Base-by-base conservation (phyloP, 306 rosid genomes). In the Inga laurina region DNA sequence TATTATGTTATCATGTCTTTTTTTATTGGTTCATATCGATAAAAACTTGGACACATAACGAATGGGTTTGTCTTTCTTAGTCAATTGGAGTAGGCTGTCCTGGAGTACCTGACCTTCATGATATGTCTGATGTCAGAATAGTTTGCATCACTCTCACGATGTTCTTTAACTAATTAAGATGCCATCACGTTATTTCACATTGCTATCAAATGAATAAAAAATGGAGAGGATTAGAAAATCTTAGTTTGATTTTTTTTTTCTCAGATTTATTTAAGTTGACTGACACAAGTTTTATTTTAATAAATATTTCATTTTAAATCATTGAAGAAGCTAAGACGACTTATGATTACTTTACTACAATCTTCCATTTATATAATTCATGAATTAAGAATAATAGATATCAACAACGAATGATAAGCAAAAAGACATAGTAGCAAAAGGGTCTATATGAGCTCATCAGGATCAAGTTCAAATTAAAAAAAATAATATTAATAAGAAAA, bases 381-480 rank as follows among this genome's bases (percentile, higher is more conserved):
- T 16, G 57, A 51, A 51, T 51, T 51, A 16, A 51, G 21, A 51
- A 51, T 51, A 51, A 51, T 51, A 51, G 3, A 51, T 15, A 7
- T 16, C 57, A 51, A 32, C 34, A 27, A 27, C 30, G 30, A 27
- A 27, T 27, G 30, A 27, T 27, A 27, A 27, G 34, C 3, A 32
- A 32, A 32, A 27, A 27, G 3, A 32, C 3, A 32, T 32, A 3
- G 34, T 32, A 32, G 2, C 34, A 32, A 3, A 32, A 32, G 34
- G 34, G 34, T 32, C 34, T 32, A 32, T 32, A 9, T 44, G 11
- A 9, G 48, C 48, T 44, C 57, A 74, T n/a, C 41, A 51, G 21
- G 16, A 48, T 83, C 78, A 76, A 75, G 46, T 65, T 76, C 56
- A 27, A 52, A 52, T 65, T 24, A 67, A 46, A 67, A 34, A 34